Evolutionary conservation across 345 rosid genomes (phyloP), one percentile per base, ranked within the genome.

Genomic region (Clarkia xantiana): DNA sequence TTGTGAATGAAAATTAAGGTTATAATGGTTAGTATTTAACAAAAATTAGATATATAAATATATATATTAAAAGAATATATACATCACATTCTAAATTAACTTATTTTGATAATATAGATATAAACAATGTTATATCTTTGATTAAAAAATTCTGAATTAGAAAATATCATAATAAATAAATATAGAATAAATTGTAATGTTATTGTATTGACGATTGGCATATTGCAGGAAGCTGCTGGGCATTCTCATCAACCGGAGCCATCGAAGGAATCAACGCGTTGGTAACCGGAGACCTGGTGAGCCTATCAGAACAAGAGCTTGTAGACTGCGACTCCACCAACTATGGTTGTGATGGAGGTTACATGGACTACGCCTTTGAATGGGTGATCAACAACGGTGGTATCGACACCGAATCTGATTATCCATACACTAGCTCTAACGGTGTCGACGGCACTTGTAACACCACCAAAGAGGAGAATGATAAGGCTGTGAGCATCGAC

Each of bases 311-410:
- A 41, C 83, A 82, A 60, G 91, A 82, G 45, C 86, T 82, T 6
- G 72, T 82, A 14, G 78, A 75, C 53, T 82, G 91, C 47, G 91
- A 82, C 54, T 49, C 59, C 16, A 76, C 73, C 47, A 72, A 76
- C 46, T 2, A 74, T 0, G 91, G 91, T 10, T 82, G 91, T n/a
- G 86, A 79, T 0, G 91, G 91, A 18, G 91, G 86, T 25, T 67
- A 82, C 44, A 72, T 82, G 91, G 83, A 78, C 60, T 82, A 82
- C 10, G 91, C 83, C 2, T 82, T 82, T 44, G 86, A 82, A 55
- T 82, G 91, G 91, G 70, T 79, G 56, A 67, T 74, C 18, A 58
- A 52, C 61, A 82, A 79, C 9, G 91, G 86, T 5, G 91, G 91
- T 3, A 78, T 82, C 11, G 83, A 76, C n/a, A 66, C 75, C 0